These are phyloP conservation scores for Stephania cephalantha DNA, from an alignment of 164 flowering plant species.

Conservation along the genomic window DNA sequence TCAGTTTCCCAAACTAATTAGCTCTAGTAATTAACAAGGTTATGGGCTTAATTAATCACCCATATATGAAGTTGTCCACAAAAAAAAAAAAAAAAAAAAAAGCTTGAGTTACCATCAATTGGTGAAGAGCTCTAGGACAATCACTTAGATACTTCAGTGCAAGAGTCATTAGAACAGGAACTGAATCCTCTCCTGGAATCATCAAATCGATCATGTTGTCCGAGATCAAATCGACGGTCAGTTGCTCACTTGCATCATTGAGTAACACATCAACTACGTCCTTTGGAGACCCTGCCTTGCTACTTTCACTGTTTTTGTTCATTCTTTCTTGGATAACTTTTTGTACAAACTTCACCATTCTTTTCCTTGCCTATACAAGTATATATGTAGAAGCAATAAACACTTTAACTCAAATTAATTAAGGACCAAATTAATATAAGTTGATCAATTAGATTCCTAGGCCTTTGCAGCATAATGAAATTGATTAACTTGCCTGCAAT, in stretches of 20 bases:
- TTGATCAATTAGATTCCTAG: neutral
- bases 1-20: too few relatives aligned
- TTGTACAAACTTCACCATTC: conserved; percentile 62
- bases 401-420: neutral
- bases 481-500: conserved; percentile 51
- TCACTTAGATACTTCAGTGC: conserved; percentile 81
- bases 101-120: conserved; percentile 44
- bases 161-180: conserved; percentile 85
- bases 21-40: too few relatives aligned
- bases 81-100: too few relatives aligned
- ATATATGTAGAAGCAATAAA: conserved; percentile 12
- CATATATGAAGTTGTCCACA: neutral
- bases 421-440: too few relatives aligned
- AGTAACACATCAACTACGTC: conserved; percentile 75
- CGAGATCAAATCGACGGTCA: conserved; percentile 65
- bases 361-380: conserved; percentile 63
- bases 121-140: conserved; percentile 66
- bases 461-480: neutral
- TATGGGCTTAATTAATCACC: neutral
- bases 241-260: conserved; percentile 41
- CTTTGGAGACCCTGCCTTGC: conserved; percentile 24
- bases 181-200: conserved; percentile 98
- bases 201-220: conserved; percentile 87
- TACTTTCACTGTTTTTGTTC: neutral
- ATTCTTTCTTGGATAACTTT: conserved; percentile 51